Evolutionary conservation across 176 grass and related monocot genomes (phyloP).

Genomic region (Alloteropsis semialata): DNA sequence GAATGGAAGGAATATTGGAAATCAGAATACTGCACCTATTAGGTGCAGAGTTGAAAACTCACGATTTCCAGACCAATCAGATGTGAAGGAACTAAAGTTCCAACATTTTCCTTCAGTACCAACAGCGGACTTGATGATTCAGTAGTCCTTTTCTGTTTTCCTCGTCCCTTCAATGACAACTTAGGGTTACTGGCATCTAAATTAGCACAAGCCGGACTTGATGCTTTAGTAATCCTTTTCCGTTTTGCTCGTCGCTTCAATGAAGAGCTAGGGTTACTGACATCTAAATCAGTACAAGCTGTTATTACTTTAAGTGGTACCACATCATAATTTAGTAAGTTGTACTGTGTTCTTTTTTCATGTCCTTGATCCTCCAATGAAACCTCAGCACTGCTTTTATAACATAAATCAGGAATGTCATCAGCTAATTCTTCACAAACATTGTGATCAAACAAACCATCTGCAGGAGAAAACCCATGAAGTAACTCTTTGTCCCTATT

Average conservation of each 20-base stretch:
- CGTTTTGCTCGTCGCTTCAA: background rate
- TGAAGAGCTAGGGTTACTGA: conserved; percentile 17
- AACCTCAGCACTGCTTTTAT: background rate
- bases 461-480: background rate
- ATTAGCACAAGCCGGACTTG: background rate
- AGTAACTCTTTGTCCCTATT: background rate
- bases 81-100: conserved; percentile 14
- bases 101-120: background rate
- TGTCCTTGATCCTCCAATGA: background rate
- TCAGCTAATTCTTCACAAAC: background rate
- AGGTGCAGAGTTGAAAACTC: conserved; percentile 10
- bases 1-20: background rate
- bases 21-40: background rate
- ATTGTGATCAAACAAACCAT: background rate
- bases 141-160: background rate
- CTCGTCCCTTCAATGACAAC: background rate
- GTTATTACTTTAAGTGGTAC: conserved; percentile 10
- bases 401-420: background rate
- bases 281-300: background rate
- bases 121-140: background rate
- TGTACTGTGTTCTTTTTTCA: background rate
- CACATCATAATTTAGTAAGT: background rate
- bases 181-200: conserved; percentile 15
- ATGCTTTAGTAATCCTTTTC: conserved; percentile 16
- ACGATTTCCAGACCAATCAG: background rate